phyloP scores from a whole-genome alignment of 768 basidiomycete genomes.

The Suillus paluster region DNA sequence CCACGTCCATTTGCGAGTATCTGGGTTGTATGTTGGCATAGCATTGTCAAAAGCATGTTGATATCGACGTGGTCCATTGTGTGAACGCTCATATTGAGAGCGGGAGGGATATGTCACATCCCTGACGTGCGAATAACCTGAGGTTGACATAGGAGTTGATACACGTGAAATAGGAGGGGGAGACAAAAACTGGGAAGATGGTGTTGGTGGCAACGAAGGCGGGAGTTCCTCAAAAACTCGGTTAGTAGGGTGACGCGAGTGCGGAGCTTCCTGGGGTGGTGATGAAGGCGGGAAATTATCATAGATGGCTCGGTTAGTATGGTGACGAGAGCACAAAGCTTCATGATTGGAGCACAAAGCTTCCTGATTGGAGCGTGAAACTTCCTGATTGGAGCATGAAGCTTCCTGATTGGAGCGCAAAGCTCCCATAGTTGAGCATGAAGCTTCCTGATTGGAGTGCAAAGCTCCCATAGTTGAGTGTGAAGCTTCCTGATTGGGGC shows the following conservation, averaged over 20 bases:
- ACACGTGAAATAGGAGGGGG: not conserved
- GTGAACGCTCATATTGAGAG: not conserved
- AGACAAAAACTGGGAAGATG: not conserved
- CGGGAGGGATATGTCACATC: not conserved
- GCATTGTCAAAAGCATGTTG: not conserved
- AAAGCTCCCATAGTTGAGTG: too few relatives aligned
- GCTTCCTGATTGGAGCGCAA: too few relatives aligned
- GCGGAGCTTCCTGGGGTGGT: too few relatives aligned
- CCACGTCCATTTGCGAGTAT: not conserved
- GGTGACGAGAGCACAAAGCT: not conserved
- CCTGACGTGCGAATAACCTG: not conserved
- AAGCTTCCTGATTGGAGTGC: too few relatives aligned
- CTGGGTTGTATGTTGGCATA: not conserved
- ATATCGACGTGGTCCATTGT: not conserved
- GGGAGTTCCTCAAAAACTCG: not conserved
- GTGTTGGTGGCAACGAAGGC: not conserved
- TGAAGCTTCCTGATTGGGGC: too few relatives aligned
- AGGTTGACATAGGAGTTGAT: not conserved
- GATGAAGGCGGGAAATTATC: too few relatives aligned
- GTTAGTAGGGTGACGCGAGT: not conserved
- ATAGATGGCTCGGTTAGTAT: too few relatives aligned
- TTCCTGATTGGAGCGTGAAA: not conserved
- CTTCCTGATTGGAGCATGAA: too few relatives aligned
- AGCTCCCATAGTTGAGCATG: too few relatives aligned
- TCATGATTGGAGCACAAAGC: not conserved